Conservation (phyloP, 139 green algal species). For the Chlorella vulgaris region DNA sequence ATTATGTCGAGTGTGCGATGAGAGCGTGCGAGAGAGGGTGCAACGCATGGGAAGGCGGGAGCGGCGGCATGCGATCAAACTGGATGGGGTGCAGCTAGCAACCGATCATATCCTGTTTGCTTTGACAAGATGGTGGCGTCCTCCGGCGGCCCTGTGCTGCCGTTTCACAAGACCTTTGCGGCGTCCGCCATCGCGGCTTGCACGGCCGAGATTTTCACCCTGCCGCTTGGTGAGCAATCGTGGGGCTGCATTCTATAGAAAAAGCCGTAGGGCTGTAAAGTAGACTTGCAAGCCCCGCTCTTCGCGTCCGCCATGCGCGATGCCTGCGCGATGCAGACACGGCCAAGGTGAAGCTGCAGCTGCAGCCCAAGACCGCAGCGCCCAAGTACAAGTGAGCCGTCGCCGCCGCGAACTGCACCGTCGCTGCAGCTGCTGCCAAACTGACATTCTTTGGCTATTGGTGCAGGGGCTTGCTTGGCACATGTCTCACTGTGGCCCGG, state of each 20-base stretch:
- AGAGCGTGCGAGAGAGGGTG: too few relatives aligned
- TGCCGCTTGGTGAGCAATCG: constrained; percentile 4
- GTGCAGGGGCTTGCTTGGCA: constrained; percentile 90
- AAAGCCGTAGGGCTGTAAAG: too few relatives aligned
- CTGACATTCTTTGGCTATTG: too few relatives aligned
- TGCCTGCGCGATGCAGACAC: constrained; percentile 77
- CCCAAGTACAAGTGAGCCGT: constrained; percentile 69
- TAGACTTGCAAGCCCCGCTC: too few relatives aligned
- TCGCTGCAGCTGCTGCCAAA: too few relatives aligned
- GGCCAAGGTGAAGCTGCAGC: constrained; percentile 95
- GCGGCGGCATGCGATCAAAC: too few relatives aligned
- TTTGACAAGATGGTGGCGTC: neutral
- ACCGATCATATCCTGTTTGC: too few relatives aligned
- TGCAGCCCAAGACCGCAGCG: constrained; percentile 69
- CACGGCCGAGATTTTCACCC: constrained; percentile 71
- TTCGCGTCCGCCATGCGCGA: too few relatives aligned
- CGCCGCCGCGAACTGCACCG: neutral
- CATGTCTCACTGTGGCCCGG: constrained; percentile 83
- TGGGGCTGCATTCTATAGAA: neutral
- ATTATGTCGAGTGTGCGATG: too few relatives aligned
- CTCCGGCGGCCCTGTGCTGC: constrained; percentile 12
- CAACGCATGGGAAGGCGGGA: too few relatives aligned
- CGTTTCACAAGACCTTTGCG: constrained; percentile 58
- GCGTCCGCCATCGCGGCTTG: constrained; percentile 78
- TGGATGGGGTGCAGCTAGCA: too few relatives aligned